A percentile compares a stretch with the other conserved stretches of the same genome.
phyloP scores from a whole-genome alignment of 306 rosid genomes.

The Senna tora region DNA sequence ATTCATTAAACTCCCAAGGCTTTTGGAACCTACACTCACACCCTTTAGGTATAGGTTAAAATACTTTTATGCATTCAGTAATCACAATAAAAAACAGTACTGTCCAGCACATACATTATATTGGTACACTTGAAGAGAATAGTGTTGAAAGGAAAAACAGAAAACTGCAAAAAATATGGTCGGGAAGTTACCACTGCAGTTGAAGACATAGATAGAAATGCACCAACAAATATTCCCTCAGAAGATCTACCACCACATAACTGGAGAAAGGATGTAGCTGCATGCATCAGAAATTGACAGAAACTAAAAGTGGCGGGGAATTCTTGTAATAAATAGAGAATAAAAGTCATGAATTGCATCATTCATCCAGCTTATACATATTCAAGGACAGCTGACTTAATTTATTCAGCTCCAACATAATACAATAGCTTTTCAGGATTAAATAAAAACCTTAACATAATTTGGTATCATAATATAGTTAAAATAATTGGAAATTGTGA shows the following conservation, averaged over 20 bases:
- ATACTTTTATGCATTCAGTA: slow-evolving; percentile 13
- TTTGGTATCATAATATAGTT: neutral
- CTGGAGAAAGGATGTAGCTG: slow-evolving; percentile 49
- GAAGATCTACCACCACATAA: slow-evolving; percentile 69
- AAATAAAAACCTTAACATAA: neutral
- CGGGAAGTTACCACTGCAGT: slow-evolving; percentile 66
- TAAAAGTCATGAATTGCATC: slow-evolving; percentile 10
- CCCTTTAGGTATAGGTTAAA: slow-evolving; percentile 16
- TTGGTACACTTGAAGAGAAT: slow-evolving; percentile 26
- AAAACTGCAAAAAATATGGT: slow-evolving; percentile 12
- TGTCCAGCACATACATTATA: slow-evolving; percentile 13
- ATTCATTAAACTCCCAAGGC: neutral
- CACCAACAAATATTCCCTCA: slow-evolving; percentile 66
- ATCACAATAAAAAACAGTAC: neutral
- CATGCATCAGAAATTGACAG: slow-evolving; percentile 43
- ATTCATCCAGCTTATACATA: neutral
- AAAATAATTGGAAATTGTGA: slow-evolving; percentile 11
- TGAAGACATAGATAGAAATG: slow-evolving; percentile 65
- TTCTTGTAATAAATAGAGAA: slow-evolving; percentile 9
- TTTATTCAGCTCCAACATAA: neutral
- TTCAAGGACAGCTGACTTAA: too few species aligned
- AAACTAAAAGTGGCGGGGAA: slow-evolving; percentile 1
- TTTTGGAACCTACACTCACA: neutral
- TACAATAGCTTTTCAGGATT: slow-evolving; percentile 18
- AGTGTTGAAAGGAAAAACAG: slow-evolving; percentile 16